Base-by-base conservation (phyloP, 345 rosid genomes). In the Citrus trifoliata region DNA sequence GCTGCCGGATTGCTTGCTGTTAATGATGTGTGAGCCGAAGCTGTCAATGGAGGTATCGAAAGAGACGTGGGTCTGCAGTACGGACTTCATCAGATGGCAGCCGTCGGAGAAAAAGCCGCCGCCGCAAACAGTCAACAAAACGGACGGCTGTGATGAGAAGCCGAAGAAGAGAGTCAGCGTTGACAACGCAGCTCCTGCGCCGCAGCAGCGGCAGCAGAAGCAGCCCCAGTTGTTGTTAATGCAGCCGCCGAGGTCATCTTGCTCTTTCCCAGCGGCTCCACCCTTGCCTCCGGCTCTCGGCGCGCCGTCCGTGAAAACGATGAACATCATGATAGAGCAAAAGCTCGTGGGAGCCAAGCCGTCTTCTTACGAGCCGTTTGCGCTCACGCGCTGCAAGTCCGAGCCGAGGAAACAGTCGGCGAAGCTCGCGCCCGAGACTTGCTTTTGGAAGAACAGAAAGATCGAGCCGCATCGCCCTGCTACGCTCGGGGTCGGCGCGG, bases 21-120 rank as follows among this genome's bases (percentile, higher is more conserved):
- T 93, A 24, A 95, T 95, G 99, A 95, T 95, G 99, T 89, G 97
- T 33, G 99, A 95, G 76, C 97, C 99, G 70, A 95, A 95, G 89
- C 90, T 93, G 61, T 95, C 97, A 6, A 93, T 92, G 99, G 99
- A 95, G 87, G 99, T 95, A 38, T 95, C 98, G 10, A 92, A 90
- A 76, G 99, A 95, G 81, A 93, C 99, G 0, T 95, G 99, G 99
- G 98, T 93, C 13, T 90, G 99, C 77, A 89, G 92, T 67, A 89
- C 95, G 67, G 99, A 95, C 76, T 93, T 95, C 88, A 85, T 91
- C 28, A 82, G 94, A 82, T 87, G 93, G 88, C 42, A 85, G 27
- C 98, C 88, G 7, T 27, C 95, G 3, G 92, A 85, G 83, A 82
- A 85, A 66, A 85, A 71, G 77, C 81, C 71, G 38, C 87, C 85